Evolutionary conservation across 2,329 filamentous ascomycete genomes (phyloP).

Genomic region (Neopestalotiopsis rosae): DNA sequence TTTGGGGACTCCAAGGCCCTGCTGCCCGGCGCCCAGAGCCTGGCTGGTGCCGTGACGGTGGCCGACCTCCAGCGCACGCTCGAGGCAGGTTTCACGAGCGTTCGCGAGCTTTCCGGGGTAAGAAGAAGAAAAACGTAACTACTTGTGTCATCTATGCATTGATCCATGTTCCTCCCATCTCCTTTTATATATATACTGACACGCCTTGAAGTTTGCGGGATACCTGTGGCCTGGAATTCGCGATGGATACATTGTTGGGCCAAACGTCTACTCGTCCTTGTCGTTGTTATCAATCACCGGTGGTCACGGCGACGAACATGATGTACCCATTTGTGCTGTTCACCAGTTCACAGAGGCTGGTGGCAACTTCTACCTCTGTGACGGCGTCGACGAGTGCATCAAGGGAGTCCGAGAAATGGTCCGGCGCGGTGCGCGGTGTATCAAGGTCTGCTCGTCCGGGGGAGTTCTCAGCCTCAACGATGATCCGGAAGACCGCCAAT

Average conservation of each 20-base stretch:
- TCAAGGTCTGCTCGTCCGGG: slow-evolving; percentile 52
- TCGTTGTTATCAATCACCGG: slow-evolving; percentile 51
- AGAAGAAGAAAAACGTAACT: background rate
- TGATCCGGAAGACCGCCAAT: slow-evolving; percentile 46
- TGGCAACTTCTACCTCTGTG: slow-evolving; percentile 42
- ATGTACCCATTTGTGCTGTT: slow-evolving; percentile 40
- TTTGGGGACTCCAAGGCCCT: slow-evolving; percentile 28
- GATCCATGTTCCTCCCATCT: background rate
- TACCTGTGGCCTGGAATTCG: slow-evolving; percentile 48
- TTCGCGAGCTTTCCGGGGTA: slow-evolving; percentile 52
- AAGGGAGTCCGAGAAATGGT: slow-evolving; percentile 47
- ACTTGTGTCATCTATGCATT: background rate
- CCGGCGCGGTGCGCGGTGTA: slow-evolving; percentile 51
- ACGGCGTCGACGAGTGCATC: slow-evolving; percentile 52
- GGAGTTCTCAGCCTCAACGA: slow-evolving; percentile 49
- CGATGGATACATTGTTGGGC: slow-evolving; percentile 50
- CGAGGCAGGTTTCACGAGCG: slow-evolving; percentile 54
- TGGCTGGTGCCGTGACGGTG: slow-evolving; percentile 47
- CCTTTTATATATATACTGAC: background rate
- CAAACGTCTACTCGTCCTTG: slow-evolving; percentile 53
- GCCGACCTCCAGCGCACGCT: slow-evolving; percentile 47
- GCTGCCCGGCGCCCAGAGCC: slow-evolving; percentile 29
- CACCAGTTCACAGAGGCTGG: slow-evolving; percentile 38
- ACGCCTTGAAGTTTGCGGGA: slow-evolving; percentile 38
- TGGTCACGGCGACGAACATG: slow-evolving; percentile 53